Percentiles rank a stretch among this genome's conserved stretches.
Evolutionary conservation across 495 filamentous ascomycete species (phyloP).

Genomic region (Penicillium arizonense): DNA sequence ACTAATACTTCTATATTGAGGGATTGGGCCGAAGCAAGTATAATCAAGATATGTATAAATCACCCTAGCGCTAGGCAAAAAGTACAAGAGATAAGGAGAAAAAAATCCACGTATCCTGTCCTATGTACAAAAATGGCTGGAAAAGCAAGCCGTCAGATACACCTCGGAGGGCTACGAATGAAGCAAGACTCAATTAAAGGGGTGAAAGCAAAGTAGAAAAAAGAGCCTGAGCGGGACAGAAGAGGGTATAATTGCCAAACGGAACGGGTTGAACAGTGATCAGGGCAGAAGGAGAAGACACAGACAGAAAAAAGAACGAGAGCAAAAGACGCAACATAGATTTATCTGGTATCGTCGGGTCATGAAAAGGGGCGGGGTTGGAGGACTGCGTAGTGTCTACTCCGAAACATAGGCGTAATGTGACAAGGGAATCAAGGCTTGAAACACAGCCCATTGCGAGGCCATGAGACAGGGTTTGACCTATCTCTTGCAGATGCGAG

Average conservation of each 20-base stretch:
- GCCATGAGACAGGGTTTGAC: too few species aligned
- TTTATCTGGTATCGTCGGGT: constrained; percentile 21
- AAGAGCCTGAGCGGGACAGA: not conserved
- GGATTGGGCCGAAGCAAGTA: too few species aligned
- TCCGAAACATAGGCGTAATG: not conserved
- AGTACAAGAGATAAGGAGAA: not conserved
- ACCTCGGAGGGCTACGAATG: not conserved
- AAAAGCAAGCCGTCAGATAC: not conserved
- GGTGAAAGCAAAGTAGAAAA: not conserved
- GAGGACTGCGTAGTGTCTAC: not conserved
- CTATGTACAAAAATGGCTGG: not conserved
- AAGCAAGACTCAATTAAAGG: not conserved
- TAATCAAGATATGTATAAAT: not conserved
- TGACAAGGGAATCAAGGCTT: too few species aligned
- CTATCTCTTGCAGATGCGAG: too few species aligned
- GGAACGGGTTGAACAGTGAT: not conserved
- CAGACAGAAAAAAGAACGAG: constrained; percentile 1
- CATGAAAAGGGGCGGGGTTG: constrained; percentile 5
- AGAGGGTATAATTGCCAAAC: constrained; percentile 10
- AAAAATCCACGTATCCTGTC: not conserved
- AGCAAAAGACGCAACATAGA: constrained; percentile 8
- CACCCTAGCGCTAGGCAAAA: not conserved
- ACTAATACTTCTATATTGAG: too few species aligned
- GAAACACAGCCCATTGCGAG: too few species aligned
- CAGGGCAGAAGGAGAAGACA: not conserved